Conservation (phyloP, 2,329 filamentous ascomycete species). For the Mycosphaerella sp. region DNA sequence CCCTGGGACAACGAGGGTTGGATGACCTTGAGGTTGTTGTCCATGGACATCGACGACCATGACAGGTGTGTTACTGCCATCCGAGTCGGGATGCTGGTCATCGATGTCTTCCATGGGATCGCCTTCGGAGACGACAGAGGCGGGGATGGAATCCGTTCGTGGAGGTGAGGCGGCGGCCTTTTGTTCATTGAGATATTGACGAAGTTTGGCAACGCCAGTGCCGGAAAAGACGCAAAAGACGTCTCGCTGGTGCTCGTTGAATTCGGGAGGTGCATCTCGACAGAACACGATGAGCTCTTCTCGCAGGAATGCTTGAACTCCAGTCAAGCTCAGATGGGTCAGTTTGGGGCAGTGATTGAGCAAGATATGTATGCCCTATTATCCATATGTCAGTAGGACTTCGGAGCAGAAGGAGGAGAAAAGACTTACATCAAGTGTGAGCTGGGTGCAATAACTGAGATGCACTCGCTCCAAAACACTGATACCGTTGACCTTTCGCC, state of each 20-base stretch:
- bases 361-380: slow-evolving; percentile 77
- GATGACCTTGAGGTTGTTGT: slow-evolving; percentile 22
- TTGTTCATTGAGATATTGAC: slow-evolving; percentile 64
- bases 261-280: slow-evolving; percentile 81
- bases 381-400: slow-evolving; percentile 28
- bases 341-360: slow-evolving; percentile 87
- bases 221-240: slow-evolving; percentile 98
- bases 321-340: slow-evolving; percentile 90
- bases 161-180: slow-evolving; percentile 10
- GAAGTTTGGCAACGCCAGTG: slow-evolving; percentile 68
- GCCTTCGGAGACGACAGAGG: slow-evolving; percentile 23
- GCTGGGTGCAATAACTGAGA: slow-evolving; percentile 83
- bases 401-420: background rate
- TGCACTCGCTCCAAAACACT: slow-evolving; percentile 86
- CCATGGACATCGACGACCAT: slow-evolving; percentile 27
- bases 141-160: slow-evolving; percentile 15
- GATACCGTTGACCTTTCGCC: slow-evolving; percentile 41
- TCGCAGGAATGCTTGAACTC: slow-evolving; percentile 81
- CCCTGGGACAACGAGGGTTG: slow-evolving; percentile 23
- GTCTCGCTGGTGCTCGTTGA: slow-evolving; percentile 88
- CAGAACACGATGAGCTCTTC: slow-evolving; percentile 81
- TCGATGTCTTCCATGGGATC: slow-evolving; percentile 31
- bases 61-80: slow-evolving; percentile 29
- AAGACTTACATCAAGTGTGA: slow-evolving; percentile 67
- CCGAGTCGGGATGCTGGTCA: slow-evolving; percentile 24